Percentiles rank a stretch among this genome's conserved stretches.
Conservation (phyloP, 192 early-diverging fungal species). For the Neocallimastix lanati region DNA sequence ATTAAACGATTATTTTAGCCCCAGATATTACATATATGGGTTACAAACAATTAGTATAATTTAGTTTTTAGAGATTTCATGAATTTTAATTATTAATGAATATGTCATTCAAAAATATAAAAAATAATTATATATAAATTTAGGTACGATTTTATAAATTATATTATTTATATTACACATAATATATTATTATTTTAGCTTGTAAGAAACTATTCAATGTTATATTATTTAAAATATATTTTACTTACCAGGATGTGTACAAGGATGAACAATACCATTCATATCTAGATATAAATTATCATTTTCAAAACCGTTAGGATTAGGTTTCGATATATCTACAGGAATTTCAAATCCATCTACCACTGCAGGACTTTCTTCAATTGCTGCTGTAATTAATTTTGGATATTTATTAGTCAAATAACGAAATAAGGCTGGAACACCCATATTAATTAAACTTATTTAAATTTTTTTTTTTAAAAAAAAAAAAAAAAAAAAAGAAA, state of each 20-base stretch:
- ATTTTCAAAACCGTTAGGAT: slow-evolving; percentile 55
- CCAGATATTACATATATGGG: too few relatives aligned
- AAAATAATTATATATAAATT: too few relatives aligned
- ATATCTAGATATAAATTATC: slow-evolving; percentile 81
- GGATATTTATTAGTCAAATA: not conserved
- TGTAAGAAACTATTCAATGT: too few relatives aligned
- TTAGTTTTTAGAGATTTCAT: too few relatives aligned
- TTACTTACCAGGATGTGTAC: slow-evolving; percentile 48
- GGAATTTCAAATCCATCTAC: not conserved
- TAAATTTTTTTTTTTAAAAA: not conserved
- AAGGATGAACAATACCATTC: slow-evolving; percentile 80
- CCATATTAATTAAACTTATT: not conserved
- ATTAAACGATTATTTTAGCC: too few relatives aligned
- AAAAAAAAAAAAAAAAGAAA: not conserved
- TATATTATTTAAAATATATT: too few relatives aligned
- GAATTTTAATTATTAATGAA: too few relatives aligned
- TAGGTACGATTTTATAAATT: too few relatives aligned
- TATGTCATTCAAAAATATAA: too few relatives aligned
- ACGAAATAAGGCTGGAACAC: not conserved
- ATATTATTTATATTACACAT: too few relatives aligned
- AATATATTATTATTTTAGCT: too few relatives aligned
- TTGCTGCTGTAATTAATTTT: not conserved
- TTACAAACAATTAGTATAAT: too few relatives aligned
- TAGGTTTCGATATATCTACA: not conserved
- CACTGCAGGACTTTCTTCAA: not conserved